Percentiles rank a stretch among this genome's conserved stretches.
Conservation (phyloP, 306 rosid genomes). For the Inga leiocalycina region DNA sequence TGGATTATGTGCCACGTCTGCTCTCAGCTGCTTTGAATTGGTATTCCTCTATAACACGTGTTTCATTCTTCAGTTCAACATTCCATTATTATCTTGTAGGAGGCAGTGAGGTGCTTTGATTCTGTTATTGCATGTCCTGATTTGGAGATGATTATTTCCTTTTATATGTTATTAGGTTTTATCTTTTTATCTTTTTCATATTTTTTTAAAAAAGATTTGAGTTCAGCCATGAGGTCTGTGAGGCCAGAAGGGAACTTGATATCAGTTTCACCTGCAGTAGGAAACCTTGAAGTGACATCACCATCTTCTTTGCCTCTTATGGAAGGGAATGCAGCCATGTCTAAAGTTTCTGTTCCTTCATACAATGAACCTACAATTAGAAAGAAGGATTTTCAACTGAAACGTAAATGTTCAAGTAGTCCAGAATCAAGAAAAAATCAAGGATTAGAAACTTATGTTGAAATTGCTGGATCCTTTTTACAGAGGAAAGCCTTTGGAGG, state of each 20-base stretch:
- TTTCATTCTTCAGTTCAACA: background rate
- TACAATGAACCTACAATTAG: background rate
- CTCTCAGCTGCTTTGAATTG: background rate
- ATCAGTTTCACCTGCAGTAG: background rate
- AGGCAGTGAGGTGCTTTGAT: background rate
- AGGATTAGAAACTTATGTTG: constrained; percentile 18
- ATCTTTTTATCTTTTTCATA: background rate
- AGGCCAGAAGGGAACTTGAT: background rate
- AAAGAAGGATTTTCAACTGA: background rate
- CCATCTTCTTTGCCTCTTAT: background rate
- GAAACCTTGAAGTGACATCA: background rate
- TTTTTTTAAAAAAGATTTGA: constrained; percentile 34
- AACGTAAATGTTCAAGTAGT: background rate
- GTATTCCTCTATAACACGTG: background rate
- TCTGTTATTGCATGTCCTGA: background rate
- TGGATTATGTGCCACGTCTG: background rate
- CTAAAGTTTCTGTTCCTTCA: background rate
- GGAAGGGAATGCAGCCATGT: background rate
- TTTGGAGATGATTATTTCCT: constrained; percentile 2
- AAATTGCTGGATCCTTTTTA: constrained; percentile 30
- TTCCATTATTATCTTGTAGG: constrained; percentile 3
- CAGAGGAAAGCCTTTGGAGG: constrained; percentile 5
- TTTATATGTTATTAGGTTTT: background rate
- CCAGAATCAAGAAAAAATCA: constrained; percentile 3
- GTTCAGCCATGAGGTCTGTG: constrained; percentile 11